These are phyloP conservation scores for Raddia guianensis DNA, from an alignment of 176 grass and related monocot genomes.

Conservation along the genomic window DNA sequence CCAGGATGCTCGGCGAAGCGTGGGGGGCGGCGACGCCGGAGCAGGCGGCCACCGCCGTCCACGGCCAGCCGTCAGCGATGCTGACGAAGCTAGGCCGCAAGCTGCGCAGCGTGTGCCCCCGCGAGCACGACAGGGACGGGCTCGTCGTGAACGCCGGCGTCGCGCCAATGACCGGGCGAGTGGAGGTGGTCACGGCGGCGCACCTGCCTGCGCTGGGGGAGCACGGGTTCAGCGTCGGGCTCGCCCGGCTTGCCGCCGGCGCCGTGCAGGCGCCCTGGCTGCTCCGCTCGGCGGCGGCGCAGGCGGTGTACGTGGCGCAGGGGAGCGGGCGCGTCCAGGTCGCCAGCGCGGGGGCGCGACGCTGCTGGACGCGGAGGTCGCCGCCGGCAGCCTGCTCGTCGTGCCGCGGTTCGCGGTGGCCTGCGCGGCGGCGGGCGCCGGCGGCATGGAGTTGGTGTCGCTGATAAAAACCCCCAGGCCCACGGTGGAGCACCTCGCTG, in stretches of 20 bases:
- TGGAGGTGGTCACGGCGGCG: neutral
- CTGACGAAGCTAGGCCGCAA: neutral
- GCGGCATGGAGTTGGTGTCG: constrained; percentile 45
- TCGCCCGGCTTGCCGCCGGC: constrained; percentile 20
- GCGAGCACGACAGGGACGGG: constrained; percentile 16
- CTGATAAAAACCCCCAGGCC: constrained; percentile 49
- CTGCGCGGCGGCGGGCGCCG: constrained; percentile 9
- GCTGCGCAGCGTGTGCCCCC: constrained; percentile 12
- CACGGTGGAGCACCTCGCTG: constrained; percentile 6
- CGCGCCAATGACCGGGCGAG: neutral
- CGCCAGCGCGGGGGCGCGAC: neutral
- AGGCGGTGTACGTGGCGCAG: constrained; percentile 33
- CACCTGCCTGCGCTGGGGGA: neutral
- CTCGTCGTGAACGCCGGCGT: constrained; percentile 19
- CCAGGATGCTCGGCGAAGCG: constrained; percentile 13
- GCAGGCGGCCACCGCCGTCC: constrained; percentile 7
- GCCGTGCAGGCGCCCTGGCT: constrained; percentile 25
- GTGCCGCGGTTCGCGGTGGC: constrained; percentile 33
- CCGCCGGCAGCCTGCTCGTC: constrained; percentile 34
- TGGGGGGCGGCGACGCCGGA: constrained; percentile 12
- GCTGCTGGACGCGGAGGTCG: constrained; percentile 21
- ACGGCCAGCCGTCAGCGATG: constrained; percentile 12
- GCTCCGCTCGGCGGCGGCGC: constrained; percentile 19
- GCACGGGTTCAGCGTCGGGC: constrained; percentile 4
- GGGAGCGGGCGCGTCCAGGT: constrained; percentile 39